Conservation (phyloP, 164 flowering plant genomes). For the Cinnamomum micranthum region DNA sequence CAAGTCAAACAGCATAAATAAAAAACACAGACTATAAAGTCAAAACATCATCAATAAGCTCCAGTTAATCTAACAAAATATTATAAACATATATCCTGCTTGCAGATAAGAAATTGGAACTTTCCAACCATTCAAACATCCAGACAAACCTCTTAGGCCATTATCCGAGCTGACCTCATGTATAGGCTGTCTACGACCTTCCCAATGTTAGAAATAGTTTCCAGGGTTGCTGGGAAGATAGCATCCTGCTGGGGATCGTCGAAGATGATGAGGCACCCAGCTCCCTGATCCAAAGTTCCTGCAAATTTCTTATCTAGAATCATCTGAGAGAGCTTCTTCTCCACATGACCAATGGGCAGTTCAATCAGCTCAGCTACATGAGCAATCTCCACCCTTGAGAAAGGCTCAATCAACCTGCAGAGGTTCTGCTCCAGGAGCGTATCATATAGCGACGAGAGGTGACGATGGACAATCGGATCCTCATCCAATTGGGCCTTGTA, state of each 20-base stretch:
- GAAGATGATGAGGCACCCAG: slow-evolving; percentile 60
- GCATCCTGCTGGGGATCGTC: slow-evolving; percentile 58
- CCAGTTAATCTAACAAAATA: too few species aligned
- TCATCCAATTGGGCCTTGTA: slow-evolving; percentile 62
- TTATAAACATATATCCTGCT: too few species aligned
- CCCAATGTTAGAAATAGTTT: slow-evolving; percentile 59
- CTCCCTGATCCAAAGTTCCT: slow-evolving; percentile 65
- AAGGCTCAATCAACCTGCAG: slow-evolving; percentile 68
- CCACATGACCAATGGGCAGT: slow-evolving; percentile 52
- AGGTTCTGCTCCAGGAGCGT: slow-evolving; percentile 65
- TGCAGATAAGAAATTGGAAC: too few species aligned
- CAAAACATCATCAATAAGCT: too few species aligned
- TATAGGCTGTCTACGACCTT: slow-evolving; percentile 64
- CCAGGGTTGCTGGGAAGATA: slow-evolving; percentile 54
- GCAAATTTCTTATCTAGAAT: slow-evolving; percentile 66
- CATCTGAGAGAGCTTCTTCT: slow-evolving; percentile 67
- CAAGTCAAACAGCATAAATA: too few species aligned
- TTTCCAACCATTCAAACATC: too few species aligned
- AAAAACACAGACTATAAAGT: too few species aligned
- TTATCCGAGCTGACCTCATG: slow-evolving; percentile 54
- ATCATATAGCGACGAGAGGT: slow-evolving; percentile 63
- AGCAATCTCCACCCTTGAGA: slow-evolving; percentile 60
- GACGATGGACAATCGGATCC: slow-evolving; percentile 68
- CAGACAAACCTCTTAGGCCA: slow-evolving; percentile 29
- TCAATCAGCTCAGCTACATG: slow-evolving; percentile 60